A percentile compares a stretch with the other conserved stretches of the same genome.
These are phyloP conservation scores for Globisporangium iwayamae DNA, from an alignment of 352 stramenopile genomes.

Conservation along the genomic window DNA sequence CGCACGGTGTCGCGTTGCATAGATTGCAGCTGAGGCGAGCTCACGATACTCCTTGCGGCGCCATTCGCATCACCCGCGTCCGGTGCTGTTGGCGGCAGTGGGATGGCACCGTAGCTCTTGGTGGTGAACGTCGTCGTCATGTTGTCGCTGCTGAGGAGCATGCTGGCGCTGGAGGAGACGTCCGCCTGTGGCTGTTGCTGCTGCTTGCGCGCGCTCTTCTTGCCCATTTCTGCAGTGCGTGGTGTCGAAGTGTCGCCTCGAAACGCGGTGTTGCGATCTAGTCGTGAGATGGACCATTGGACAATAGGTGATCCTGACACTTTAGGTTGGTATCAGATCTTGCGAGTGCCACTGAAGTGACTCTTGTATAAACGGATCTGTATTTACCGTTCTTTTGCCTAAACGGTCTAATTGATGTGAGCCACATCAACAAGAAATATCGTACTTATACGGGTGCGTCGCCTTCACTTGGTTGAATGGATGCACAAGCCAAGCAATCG, in stretches of 20 bases:
- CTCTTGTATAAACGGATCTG: no score
- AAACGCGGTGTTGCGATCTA: no score
- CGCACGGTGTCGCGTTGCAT: slow-evolving; percentile 9
- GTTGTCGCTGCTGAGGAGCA: background rate
- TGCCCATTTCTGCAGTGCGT: background rate
- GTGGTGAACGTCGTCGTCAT: background rate
- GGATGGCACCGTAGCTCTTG: slow-evolving; percentile 10
- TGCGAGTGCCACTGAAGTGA: no score
- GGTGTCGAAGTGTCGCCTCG: background rate
- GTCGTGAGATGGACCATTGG: no score
- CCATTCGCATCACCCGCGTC: background rate
- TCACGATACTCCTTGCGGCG: background rate
- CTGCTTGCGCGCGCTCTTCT: slow-evolving; percentile 7
- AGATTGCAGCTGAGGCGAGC: background rate
- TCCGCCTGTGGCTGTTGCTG: background rate
- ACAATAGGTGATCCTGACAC: no score
- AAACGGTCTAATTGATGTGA: no score
- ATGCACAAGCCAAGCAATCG: background rate
- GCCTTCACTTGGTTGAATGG: background rate
- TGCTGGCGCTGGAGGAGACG: background rate
- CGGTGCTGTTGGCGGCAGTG: background rate
- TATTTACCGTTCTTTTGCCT: no score
- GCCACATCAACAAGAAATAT: no score
- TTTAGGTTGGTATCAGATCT: no score
- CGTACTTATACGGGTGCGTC: no score